Conservation (phyloP, 441 rosid genomes). For the Lepidium campestre region DNA sequence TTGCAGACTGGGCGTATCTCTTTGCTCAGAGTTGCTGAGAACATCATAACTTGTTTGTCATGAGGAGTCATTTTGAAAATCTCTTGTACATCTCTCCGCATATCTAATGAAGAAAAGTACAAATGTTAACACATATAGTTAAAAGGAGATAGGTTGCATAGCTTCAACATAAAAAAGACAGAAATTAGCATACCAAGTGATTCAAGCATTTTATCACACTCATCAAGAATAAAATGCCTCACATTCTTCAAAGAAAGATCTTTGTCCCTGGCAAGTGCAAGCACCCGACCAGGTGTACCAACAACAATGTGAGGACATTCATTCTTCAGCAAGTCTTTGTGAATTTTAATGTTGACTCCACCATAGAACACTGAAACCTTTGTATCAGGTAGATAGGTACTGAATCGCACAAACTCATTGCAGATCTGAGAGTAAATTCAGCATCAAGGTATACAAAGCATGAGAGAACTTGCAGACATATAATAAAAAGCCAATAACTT, state of each 20-base stretch:
- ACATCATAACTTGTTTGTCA: slow-evolving; percentile 99
- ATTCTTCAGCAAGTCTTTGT: slow-evolving; percentile 87
- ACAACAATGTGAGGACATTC: slow-evolving; percentile 98
- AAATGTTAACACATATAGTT: neutral
- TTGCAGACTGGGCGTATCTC: slow-evolving; percentile 99
- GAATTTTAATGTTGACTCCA: slow-evolving; percentile 85
- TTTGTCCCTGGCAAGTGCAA: slow-evolving; percentile 85
- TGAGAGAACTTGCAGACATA: neutral
- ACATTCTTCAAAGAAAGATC: slow-evolving; percentile 95
- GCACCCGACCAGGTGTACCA: slow-evolving; percentile 91
- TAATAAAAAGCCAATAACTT: neutral
- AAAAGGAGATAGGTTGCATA: neutral
- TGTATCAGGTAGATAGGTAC: slow-evolving; percentile 78
- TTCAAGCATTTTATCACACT: slow-evolving; percentile 98
- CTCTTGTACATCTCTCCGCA: slow-evolving; percentile 97
- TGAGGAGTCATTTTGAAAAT: slow-evolving; percentile 98
- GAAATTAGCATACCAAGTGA: slow-evolving; percentile 61
- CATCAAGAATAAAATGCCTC: slow-evolving; percentile 97
- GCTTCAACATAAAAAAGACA: neutral
- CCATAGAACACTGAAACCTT: slow-evolving; percentile 96
- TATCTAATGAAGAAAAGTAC: slow-evolving; percentile 39
- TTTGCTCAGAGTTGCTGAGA: slow-evolving; percentile 99
- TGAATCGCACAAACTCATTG: slow-evolving; percentile 93
- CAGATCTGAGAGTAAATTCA: slow-evolving; percentile 56
- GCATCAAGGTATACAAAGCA: neutral